Evolutionary conservation across 148 eudicot genomes (phyloP), one percentile per base, ranked within the genome.

Genomic region (Chenopodium suecicum): DNA sequence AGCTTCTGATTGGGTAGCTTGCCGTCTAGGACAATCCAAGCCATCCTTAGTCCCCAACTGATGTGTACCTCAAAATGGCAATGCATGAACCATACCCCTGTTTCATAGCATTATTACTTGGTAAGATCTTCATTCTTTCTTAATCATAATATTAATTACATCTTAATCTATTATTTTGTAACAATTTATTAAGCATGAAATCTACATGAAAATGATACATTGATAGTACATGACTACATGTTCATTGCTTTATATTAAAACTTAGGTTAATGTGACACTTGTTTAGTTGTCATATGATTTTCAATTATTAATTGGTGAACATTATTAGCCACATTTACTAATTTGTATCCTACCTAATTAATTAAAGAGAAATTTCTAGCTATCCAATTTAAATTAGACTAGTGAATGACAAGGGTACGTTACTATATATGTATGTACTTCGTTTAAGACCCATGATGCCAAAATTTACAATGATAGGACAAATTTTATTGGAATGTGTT

Each of bases 41-140:
- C 95, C 91, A 92, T 92, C 79, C 62, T 89, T 75, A 90, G 72
- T 27, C 93, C 95, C 95, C 95, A 92, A 77, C 91, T 90, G 69
- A 89, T 10, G 66, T 92, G 95, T 46, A 90, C 91, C 0, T 92
- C 95, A 29, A 92, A 87, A 70, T 91, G 94, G 65, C 94, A 91
- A 63, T 91, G 94, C 93, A 90, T 90, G 78, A 89, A 85, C 93
- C 95, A 91, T 29, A 87, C 90, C 29, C 91, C 93, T 90, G 60
- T 56, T 56, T 56, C 60, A 56, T 54, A 54, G 8, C 54, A 9
- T 7, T 0, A 9, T 7, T 0, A 50, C 8, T 7, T 50, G 9
- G 10, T 34, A 34, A 34, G 41, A 34, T 34, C 41, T 34, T 34
- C 41, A 34, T 4, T 34, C 5, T 34, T 34, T 34, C 41, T 34